Evolutionary conservation across 2,329 filamentous ascomycete genomes (phyloP), one percentile per base, ranked within the genome.

Genomic region (Teratosphaeria pseudoeucalypti): DNA sequence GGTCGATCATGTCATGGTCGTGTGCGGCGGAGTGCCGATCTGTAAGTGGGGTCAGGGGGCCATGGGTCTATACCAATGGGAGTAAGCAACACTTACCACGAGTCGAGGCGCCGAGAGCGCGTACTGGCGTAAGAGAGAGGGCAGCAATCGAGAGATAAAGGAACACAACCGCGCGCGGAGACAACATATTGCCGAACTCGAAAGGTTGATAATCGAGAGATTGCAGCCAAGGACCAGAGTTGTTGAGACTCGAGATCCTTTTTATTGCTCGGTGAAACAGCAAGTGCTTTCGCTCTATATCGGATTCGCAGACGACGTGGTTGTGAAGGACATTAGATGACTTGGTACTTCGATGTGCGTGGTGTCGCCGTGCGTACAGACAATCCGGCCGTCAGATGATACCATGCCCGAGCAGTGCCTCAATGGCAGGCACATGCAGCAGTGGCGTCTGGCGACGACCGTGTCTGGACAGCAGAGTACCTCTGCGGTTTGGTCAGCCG

Each of bases 1-100:
- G 4, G n/a, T 62, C 43, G 52, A 58, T 57, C 52, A 56, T 56
- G 57, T 58, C 56, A 53, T 59, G 55, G 54, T 58, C 32, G 52
- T 55, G 23, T 19, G 34, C 9, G 34, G 6, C 43, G 43, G 26
- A 9, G 43, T 19, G 43, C 43, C 16, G n/a, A 10, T 49, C 43
- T 49, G 19, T 54, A 14, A 29, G 12, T 29, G 16, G 9, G 19
- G 16, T 49, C 16, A 49, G 43, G 23, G 43, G n/a, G 16, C 6
- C 6, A 49, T 14, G 37, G 11, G 16, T 16, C 12, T 6, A 43
- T 14, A 43, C 37, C 1, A n/a, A n/a, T 23, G 23, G 23, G 23
- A n/a, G 5, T 16, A 14, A 43, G 37, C 16, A 16, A n/a, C 12
- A 16, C 43, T 49, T 49, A 49, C 43, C n/a, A 11, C n/a, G 43